phyloP scores from a whole-genome alignment of 23 red algal species.

The Gracilaria domingensis region DNA sequence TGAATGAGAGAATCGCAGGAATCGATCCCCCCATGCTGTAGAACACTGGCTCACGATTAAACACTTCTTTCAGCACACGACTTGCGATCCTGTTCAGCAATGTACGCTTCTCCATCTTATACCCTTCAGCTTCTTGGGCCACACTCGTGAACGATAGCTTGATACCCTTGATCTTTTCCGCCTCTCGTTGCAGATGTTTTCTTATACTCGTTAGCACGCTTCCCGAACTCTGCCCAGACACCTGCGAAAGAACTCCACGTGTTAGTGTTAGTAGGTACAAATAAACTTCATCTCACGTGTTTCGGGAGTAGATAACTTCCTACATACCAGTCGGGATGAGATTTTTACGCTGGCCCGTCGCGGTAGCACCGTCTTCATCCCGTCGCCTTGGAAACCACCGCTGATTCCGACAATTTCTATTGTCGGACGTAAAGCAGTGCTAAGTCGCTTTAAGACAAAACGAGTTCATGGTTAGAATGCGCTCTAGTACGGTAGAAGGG shows the following conservation, averaged over 20 bases:
- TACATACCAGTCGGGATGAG: slow-evolving; percentile 50
- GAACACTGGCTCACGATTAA: slow-evolving; percentile 52
- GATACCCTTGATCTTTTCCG: slow-evolving; percentile 48
- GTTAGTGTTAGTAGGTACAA: background rate
- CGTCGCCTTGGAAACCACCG: slow-evolving; percentile 84
- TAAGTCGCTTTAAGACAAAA: background rate
- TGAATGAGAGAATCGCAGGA: slow-evolving; percentile 55
- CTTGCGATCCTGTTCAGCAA: slow-evolving; percentile 44
- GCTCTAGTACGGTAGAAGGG: too few species aligned
- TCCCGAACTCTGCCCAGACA: slow-evolving; percentile 61
- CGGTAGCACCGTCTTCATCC: slow-evolving; percentile 90
- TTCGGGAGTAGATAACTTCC: background rate
- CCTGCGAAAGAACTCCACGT: background rate
- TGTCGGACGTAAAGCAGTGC: slow-evolving; percentile 78
- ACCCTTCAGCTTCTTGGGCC: slow-evolving; percentile 49
- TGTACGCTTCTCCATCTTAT: slow-evolving; percentile 42
- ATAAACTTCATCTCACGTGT: background rate
- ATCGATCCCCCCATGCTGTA: slow-evolving; percentile 79
- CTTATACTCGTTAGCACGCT: slow-evolving; percentile 23
- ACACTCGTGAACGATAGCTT: slow-evolving; percentile 40
- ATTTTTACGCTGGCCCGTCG: slow-evolving; percentile 80
- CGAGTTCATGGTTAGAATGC: background rate
- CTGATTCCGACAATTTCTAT: slow-evolving; percentile 92
- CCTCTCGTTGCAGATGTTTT: slow-evolving; percentile 36
- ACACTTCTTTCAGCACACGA: slow-evolving; percentile 61